Evolutionary conservation across 768 basidiomycete species (phyloP).

Genomic region (Rhodotorula kratochvilovae): DNA sequence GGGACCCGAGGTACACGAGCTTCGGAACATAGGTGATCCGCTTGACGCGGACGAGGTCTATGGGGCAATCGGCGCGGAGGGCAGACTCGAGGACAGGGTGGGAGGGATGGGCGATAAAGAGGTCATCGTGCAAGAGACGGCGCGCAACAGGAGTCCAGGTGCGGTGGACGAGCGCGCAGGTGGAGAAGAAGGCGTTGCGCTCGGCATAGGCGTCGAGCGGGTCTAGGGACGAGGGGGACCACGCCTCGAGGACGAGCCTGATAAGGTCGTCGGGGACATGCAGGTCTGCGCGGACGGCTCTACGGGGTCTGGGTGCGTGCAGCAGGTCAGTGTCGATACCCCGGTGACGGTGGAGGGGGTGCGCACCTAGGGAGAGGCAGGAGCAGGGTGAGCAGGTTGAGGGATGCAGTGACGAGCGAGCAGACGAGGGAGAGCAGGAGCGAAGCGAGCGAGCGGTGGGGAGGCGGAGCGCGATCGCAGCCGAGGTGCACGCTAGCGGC

Average conservation of each 20-base stretch:
- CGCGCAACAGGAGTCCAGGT: not conserved
- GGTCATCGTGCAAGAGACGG: not conserved
- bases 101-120: not conserved
- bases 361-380: not conserved
- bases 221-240: not conserved
- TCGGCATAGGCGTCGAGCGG: not conserved
- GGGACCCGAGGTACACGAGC: fast-evolving
- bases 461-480: not conserved
- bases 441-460: not conserved
- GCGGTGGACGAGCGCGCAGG: not conserved
- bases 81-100: not conserved
- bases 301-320: not conserved
- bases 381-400: not conserved
- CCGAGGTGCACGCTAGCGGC: not conserved
- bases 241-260: too few species aligned
- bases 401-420: not conserved
- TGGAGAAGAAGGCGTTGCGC: not conserved
- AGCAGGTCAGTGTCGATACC: too few species aligned
- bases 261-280: not conserved
- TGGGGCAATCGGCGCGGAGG: not conserved
- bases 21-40: not conserved
- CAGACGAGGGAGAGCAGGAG: not conserved
- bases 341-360: too few species aligned
- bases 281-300: not conserved
- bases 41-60: not conserved